Percentiles rank a stretch among this genome's conserved stretches.
Evolutionary conservation across 148 eudicot species (phyloP).

Genomic region (Euryodendron excelsum): DNA sequence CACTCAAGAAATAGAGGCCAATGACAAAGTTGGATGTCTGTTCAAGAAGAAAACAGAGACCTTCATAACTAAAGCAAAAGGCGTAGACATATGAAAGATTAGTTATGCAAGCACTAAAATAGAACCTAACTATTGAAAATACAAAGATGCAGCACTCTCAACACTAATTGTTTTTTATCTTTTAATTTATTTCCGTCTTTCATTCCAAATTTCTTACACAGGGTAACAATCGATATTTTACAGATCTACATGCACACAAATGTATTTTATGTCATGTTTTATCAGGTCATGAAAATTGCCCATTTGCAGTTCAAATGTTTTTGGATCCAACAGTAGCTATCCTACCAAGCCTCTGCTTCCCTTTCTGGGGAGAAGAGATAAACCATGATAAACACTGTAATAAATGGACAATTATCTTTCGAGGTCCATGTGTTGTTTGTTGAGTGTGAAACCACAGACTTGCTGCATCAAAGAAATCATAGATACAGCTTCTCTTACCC

Average conservation of each 20-base stretch:
- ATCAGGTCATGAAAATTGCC: not conserved
- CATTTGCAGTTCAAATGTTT: not conserved
- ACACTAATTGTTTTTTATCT: not conserved
- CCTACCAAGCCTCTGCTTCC: not conserved
- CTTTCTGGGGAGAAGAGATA: not conserved
- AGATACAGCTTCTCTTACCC: not conserved
- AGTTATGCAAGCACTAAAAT: not conserved
- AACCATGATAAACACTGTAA: not conserved
- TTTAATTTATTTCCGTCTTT: not conserved
- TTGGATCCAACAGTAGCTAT: not conserved
- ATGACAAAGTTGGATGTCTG: slow-evolving; percentile 88
- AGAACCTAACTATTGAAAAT: not conserved
- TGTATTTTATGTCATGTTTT: not conserved
- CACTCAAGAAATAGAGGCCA: slow-evolving; percentile 89
- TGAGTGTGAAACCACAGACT: not conserved
- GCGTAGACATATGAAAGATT: not conserved
- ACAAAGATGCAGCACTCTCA: not conserved
- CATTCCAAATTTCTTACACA: not conserved
- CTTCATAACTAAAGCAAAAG: not conserved
- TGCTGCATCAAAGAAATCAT: slow-evolving; percentile 1
- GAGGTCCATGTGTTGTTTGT: no score
- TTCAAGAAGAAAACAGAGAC: not conserved
- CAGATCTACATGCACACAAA: not conserved
- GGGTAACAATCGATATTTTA: not conserved
- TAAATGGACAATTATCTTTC: not conserved